Percentiles rank a stretch among this genome's conserved stretches.
phyloP scores from a whole-genome alignment of 2,329 filamentous ascomycete species.

The Ophiostoma sp. region DNA sequence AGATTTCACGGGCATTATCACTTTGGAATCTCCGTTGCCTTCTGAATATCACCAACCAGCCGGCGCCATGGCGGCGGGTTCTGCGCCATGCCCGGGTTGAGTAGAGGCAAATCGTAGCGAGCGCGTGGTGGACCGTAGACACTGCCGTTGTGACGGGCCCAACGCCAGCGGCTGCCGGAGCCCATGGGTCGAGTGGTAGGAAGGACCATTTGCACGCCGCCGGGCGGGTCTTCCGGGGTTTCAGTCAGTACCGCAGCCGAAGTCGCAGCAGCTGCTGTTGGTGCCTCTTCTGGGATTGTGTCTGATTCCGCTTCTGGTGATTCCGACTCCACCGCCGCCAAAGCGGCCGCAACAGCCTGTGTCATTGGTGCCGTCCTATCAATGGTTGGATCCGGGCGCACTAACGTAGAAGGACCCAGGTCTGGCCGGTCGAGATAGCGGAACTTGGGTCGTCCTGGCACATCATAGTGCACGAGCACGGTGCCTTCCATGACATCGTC shows the following conservation, averaged over 20 bases:
- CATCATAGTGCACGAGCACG: background rate
- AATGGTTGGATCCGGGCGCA: background rate
- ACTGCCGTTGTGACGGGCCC: background rate
- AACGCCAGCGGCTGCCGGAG: conserved; percentile 2
- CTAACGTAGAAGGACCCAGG: conserved; percentile 1
- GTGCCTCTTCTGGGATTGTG: background rate
- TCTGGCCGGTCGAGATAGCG: background rate
- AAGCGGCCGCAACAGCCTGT: background rate
- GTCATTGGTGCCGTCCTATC: background rate
- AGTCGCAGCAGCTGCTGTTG: background rate
- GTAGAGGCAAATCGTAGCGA: background rate
- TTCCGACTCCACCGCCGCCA: background rate
- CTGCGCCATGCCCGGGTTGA: conserved; percentile 3
- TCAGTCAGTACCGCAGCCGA: background rate
- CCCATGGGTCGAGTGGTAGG: background rate
- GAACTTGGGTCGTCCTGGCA: background rate
- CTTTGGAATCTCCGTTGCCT: background rate
- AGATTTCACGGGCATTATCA: background rate
- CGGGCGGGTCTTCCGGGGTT: background rate
- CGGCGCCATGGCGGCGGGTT: background rate
- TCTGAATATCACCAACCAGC: background rate
- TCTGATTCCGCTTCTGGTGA: background rate
- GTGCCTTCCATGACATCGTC: conserved; percentile 13
- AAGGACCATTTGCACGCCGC: background rate
- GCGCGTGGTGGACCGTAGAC: background rate